Conservation (phyloP, 2,329 filamentous ascomycete genomes). For the Alternaria sp. region DNA sequence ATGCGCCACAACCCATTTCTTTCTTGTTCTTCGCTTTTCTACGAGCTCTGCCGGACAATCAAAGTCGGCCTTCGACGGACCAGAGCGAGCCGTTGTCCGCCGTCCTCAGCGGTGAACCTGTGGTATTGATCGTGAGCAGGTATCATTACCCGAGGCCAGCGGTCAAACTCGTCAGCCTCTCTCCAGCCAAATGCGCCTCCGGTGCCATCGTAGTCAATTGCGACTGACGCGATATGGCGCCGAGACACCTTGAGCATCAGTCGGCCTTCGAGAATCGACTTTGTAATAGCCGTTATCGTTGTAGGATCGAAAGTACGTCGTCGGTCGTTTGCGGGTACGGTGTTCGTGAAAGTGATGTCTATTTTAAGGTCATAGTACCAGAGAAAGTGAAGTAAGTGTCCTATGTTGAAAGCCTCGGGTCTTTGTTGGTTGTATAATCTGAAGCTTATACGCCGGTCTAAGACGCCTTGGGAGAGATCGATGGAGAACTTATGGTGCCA, state of each 20-base stretch:
- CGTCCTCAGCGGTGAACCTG: neutral
- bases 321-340: neutral
- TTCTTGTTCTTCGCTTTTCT: too few relatives aligned
- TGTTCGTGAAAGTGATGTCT: neutral
- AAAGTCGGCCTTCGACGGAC: too few relatives aligned
- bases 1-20: too few relatives aligned
- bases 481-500: neutral
- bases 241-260: neutral
- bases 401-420: neutral
- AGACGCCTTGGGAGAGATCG: neutral
- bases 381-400: neutral
- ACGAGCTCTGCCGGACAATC: too few relatives aligned
- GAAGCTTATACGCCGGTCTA: neutral
- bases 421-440: neutral
- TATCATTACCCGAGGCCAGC: neutral
- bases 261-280: neutral
- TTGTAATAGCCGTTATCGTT: neutral
- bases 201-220: neutral
- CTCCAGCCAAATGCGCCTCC: neutral
- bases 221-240: neutral
- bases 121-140: neutral
- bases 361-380: neutral
- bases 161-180: neutral
- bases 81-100: neutral
- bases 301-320: neutral